Evolutionary conservation across 441 rosid species (phyloP).

Genomic region (Bruguiera hainesii): DNA sequence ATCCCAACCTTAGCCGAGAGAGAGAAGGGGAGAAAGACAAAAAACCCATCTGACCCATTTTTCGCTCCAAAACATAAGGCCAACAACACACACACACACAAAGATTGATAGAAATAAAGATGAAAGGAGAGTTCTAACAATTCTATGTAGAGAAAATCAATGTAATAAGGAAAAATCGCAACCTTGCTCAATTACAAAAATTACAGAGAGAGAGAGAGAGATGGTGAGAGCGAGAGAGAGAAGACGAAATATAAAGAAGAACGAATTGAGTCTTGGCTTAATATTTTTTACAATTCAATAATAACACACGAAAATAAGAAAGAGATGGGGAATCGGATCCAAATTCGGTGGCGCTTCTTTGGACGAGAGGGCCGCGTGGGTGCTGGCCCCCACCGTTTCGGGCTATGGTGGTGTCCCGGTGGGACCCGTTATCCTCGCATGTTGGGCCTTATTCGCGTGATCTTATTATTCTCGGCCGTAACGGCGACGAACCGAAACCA

Average conservation of each 20-base stretch:
- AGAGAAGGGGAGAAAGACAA: background rate
- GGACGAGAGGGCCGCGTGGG: background rate
- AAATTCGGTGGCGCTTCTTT: slow-evolving; percentile 49
- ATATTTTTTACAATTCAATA: background rate
- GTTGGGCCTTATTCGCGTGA: too few species aligned
- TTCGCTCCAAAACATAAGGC: background rate
- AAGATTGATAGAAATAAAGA: background rate
- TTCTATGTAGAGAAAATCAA: too few species aligned
- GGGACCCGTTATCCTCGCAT: too few species aligned
- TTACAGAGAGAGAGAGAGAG: too few species aligned
- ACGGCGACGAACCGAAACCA: too few species aligned
- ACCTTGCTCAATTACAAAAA: too few species aligned
- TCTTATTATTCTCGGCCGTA: too few species aligned
- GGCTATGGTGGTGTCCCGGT: background rate
- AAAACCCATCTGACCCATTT: background rate
- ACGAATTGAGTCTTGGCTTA: background rate
- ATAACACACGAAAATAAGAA: background rate
- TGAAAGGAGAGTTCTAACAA: too few species aligned
- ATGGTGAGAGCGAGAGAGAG: background rate
- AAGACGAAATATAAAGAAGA: background rate
- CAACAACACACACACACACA: slow-evolving; percentile 2
- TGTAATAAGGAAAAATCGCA: too few species aligned
- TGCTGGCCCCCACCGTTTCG: background rate
- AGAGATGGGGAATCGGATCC: slow-evolving; percentile 32
- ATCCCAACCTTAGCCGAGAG: too few species aligned